Conservation (phyloP, 176 grass and related monocot genomes). For the Paspalum notatum region DNA sequence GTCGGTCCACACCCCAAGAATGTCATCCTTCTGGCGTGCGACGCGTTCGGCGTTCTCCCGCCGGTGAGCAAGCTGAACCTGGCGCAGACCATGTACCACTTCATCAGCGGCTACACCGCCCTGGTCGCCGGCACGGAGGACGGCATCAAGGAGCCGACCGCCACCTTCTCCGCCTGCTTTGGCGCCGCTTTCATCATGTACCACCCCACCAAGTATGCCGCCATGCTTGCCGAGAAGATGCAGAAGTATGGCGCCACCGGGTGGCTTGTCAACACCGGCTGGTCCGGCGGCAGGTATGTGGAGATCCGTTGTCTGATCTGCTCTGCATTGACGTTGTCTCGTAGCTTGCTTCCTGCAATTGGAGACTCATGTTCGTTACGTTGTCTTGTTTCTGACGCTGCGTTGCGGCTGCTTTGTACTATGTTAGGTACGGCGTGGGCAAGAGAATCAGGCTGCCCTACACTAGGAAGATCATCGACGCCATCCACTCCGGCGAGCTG, state of each 20-base stretch:
- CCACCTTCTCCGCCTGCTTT: constrained; percentile 95
- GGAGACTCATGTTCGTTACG: not conserved
- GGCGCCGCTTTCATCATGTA: constrained; percentile 98
- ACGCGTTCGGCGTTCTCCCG: constrained; percentile 95
- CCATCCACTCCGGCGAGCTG: constrained; percentile 89
- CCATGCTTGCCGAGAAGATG: constrained; percentile 98
- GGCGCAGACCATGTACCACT: constrained; percentile 97
- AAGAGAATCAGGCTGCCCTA: constrained; percentile 80
- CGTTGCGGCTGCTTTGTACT: not conserved
- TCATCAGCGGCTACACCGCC: constrained; percentile 99
- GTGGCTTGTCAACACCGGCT: constrained; percentile 98
- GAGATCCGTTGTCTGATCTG: not conserved
- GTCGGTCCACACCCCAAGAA: constrained; percentile 91
- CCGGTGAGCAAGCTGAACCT: constrained; percentile 94
- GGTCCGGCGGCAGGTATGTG: constrained; percentile 85
- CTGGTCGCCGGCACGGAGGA: constrained; percentile 93
- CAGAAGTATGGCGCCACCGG: constrained; percentile 89
- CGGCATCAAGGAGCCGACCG: constrained; percentile 91
- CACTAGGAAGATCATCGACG: constrained; percentile 96
- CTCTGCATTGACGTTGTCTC: not conserved
- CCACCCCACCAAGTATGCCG: constrained; percentile 91
- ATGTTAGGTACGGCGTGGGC: constrained; percentile 85
- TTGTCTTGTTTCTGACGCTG: too few species aligned
- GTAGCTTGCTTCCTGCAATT: not conserved
- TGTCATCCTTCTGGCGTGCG: constrained; percentile 91